Evolutionary conservation across 2,329 filamentous ascomycete species (phyloP), one percentile per base, ranked within the genome.

Genomic region (Colletotrichum karsti): DNA sequence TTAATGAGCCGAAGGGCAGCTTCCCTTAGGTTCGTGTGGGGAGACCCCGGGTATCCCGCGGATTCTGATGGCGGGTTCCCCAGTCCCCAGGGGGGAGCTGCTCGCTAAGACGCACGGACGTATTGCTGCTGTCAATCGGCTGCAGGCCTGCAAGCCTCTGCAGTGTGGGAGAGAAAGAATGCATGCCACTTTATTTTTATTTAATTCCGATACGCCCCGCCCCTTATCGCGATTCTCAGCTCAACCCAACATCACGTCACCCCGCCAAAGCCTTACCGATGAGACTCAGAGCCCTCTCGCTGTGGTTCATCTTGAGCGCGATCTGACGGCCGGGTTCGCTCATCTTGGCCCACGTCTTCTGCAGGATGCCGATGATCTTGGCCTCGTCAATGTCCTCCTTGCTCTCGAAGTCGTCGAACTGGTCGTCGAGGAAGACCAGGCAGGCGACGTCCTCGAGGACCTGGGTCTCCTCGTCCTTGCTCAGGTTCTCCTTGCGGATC

Each of bases 381-480:
- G 90, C 91, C 80, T 95, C 92, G 74, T 94, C 92, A 15, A 85
- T 77, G 60, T 90, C 86, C 28, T 88, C 85, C 76, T 86, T 84
- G 72, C 78, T 85, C 83, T 93, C 91, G 79, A 96, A 97, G 56
- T 87, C 88, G 74, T 95, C 93, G 70, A 97, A 92, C 76, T 96
- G 92, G 76, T 95, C 93, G 76, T 96, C 93, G 71, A 97, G 80
- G 77, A 97, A 97, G 28, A 97, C 93, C 62, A 97, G 81, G 76
- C 93, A 97, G 3, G 94, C 94, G 50, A 94, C 92, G 80, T 97
- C 94, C 82, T 97, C 94, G 69, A 97, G 83, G 7, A 88, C 85
- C 82, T 95, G 92, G 61, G 91, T 90, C 77, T 94, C 91, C 15
- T 77, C 74, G 70, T 85, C 81, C 60, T 82, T 81, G 75, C 85